Evolutionary conservation across 2,329 filamentous ascomycete genomes (phyloP), one percentile per base, ranked within the genome.

Genomic region (Arachnopeziza araneosa): DNA sequence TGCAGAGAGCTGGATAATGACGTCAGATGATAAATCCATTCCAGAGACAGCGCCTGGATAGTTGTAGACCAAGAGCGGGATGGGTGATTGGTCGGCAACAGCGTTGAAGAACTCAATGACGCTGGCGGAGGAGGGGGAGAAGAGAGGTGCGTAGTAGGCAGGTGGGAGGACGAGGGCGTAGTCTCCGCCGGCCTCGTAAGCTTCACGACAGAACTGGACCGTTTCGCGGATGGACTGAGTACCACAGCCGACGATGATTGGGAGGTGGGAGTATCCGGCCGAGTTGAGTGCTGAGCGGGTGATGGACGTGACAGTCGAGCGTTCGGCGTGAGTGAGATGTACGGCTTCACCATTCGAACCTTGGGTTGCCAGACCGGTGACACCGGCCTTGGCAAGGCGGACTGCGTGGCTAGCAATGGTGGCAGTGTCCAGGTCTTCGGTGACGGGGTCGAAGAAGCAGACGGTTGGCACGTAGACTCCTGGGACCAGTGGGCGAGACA

Each of bases 1-100:
- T 71, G 85, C 77, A 50, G 88, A 88, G 54, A 96, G 84, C 73
- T 83, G 82, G 77, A 95, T 91, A 70, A 96, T 85, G 64, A 93
- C 80, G 73, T 96, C 91, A 63, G 89, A 93, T 78, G 93, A 90
- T 83, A 96, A 87, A 74, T 96, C 91, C 73, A 96, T 88, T 59
- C 91, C 91, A 10, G 90, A 83, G 9, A 95, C 91, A 54, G 90
- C 91, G 58, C 90, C 91, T 0, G 91, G 92, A 78, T 95, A 96
- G 80, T 96, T 96, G 83, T 96, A 96, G 56, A 96, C 80, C 65
- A 96, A 81, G 61, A 96, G 74, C 23, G 91, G 90, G 19, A 96
- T 78, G 3, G 90, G 89, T 54, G 88, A 91, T 56, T 76, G 81
- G 73, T 95, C 75, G 7, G 82, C 83, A 17, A 86, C 83, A 55